A percentile compares a stretch with the other conserved stretches of the same genome.
phyloP scores from a whole-genome alignment of 208 protist genomes.

The Trypanosoma melophagium region DNA sequence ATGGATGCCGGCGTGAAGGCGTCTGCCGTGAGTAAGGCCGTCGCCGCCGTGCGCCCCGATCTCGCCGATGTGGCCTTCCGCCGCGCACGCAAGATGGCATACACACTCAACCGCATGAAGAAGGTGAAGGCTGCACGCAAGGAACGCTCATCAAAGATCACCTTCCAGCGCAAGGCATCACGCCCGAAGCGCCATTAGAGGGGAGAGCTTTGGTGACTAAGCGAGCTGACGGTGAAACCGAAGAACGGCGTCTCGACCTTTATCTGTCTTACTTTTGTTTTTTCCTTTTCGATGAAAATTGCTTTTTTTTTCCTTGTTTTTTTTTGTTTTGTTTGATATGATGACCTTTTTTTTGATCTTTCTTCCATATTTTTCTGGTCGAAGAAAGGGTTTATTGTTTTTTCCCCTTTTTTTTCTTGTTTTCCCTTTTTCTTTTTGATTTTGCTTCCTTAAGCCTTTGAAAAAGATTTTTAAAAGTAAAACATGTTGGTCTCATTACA shows the following conservation, averaged over 20 bases:
- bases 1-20: slow-evolving; percentile 73
- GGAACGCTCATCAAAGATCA: slow-evolving; percentile 71
- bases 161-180: slow-evolving; percentile 72
- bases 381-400: too few species aligned
- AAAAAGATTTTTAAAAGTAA: background rate
- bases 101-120: slow-evolving; percentile 51
- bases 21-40: slow-evolving; percentile 62
- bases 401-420: slow-evolving; percentile 8
- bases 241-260: background rate
- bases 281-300: background rate
- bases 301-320: slow-evolving; percentile 5
- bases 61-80: slow-evolving; percentile 77
- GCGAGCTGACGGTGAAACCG: background rate
- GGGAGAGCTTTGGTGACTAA: background rate
- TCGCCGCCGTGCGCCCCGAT: slow-evolving; percentile 79
- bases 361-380: background rate
- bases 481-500: background rate
- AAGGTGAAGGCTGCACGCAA: slow-evolving; percentile 77
- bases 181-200: slow-evolving; percentile 65
- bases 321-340: background rate
- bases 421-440: background rate
- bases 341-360: too few species aligned
- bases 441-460: background rate
- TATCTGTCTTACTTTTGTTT: slow-evolving; percentile 1
- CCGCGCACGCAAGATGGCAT: slow-evolving; percentile 74